Percentiles rank a stretch among this genome's conserved stretches.
phyloP scores from a whole-genome alignment of 2,329 filamentous ascomycete genomes.

The Neurospora sp. region DNA sequence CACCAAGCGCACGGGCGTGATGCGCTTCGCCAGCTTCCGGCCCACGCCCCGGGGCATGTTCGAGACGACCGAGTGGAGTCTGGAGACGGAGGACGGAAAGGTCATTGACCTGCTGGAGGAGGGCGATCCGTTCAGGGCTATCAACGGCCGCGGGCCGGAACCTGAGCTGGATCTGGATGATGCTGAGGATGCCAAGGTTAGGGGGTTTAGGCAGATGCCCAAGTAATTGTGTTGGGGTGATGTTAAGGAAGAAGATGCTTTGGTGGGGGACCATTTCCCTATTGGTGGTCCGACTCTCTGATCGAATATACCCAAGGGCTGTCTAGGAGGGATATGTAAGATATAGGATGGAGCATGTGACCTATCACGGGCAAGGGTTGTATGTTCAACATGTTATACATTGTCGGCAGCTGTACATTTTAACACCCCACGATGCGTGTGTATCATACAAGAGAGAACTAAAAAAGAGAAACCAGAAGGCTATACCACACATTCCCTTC shows the following conservation, averaged over 20 bases:
- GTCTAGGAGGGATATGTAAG: background rate
- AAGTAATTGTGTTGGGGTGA: constrained; percentile 16
- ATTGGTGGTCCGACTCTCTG: background rate
- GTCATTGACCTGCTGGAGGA: constrained; percentile 66
- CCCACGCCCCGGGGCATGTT: constrained; percentile 55
- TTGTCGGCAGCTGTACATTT: background rate
- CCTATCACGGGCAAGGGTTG: background rate
- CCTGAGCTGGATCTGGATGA: constrained; percentile 12
- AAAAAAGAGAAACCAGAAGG: background rate
- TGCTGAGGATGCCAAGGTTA: constrained; percentile 22
- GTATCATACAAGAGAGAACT: background rate
- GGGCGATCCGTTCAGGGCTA: constrained; percentile 55
- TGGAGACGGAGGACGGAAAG: constrained; percentile 54
- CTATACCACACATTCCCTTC: background rate
- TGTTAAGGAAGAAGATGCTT: background rate
- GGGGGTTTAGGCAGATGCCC: constrained; percentile 44
- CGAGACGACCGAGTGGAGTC: constrained; percentile 83
- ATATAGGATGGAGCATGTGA: background rate
- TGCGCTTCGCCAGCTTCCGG: constrained; percentile 72
- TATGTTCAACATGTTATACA: background rate
- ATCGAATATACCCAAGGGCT: background rate
- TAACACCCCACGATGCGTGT: background rate
- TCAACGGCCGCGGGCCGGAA: constrained; percentile 29
- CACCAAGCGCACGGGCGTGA: constrained; percentile 57
- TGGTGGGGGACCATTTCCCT: too few relatives aligned